These are phyloP conservation scores for Aspergillus sp. DNA, from an alignment of 2,329 filamentous ascomycete genomes.

Conservation along the genomic window DNA sequence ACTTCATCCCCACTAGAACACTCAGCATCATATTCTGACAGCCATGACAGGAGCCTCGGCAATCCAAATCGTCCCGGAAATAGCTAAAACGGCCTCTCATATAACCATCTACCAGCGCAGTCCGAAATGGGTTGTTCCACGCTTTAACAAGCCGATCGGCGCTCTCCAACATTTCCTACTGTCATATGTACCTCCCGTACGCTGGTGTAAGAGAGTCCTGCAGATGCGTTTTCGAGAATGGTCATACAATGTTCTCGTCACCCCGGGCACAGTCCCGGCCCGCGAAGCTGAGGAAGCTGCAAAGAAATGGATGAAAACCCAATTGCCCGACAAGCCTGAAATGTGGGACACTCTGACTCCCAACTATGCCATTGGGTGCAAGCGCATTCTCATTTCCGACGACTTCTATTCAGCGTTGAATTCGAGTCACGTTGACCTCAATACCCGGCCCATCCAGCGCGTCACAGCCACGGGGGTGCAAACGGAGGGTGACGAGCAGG, in stretches of 20 bases:
- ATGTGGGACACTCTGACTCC: conserved; percentile 58
- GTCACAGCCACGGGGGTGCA: conserved; percentile 53
- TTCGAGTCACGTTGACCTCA: conserved; percentile 51
- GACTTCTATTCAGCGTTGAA: conserved; percentile 58
- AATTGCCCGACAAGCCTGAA: conserved; percentile 53
- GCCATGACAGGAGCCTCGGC: conserved; percentile 54
- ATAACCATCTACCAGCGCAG: conserved; percentile 60
- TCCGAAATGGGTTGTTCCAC: conserved; percentile 61
- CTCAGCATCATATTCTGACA: not conserved
- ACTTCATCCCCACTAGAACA: not conserved
- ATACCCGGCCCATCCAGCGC: conserved; percentile 52
- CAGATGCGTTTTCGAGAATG: conserved; percentile 60
- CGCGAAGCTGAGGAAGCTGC: conserved; percentile 43
- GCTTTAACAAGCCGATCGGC: conserved; percentile 52
- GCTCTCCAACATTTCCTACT: conserved; percentile 46
- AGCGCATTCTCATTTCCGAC: conserved; percentile 57
- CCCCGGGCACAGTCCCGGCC: conserved; percentile 44
- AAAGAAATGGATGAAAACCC: conserved; percentile 45
- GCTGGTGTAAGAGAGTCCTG: conserved; percentile 52
- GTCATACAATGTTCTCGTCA: conserved; percentile 46
- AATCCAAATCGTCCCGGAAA: conserved; percentile 60
- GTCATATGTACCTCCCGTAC: conserved; percentile 54
- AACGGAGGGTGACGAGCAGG: conserved; percentile 46
- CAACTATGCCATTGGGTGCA: conserved; percentile 57
- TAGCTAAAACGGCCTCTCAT: conserved; percentile 52